These are phyloP conservation scores for Phytopythium boreale DNA, from an alignment of 352 stramenopile genomes.

Conservation along the genomic window DNA sequence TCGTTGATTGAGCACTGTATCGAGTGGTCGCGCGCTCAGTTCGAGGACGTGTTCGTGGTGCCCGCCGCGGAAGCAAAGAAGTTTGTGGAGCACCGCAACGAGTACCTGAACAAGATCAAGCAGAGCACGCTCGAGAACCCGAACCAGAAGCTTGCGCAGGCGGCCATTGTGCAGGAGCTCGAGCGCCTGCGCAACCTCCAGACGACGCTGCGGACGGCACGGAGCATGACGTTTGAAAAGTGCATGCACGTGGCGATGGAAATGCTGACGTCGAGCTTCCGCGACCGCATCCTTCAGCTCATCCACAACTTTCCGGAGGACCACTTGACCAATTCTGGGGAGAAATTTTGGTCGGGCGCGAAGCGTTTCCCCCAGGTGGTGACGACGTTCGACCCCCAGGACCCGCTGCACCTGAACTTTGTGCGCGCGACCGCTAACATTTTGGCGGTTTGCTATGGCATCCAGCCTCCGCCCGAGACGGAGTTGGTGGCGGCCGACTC, in stretches of 20 bases:
- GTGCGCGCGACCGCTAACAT: constrained; percentile 79
- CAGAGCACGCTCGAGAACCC: constrained; percentile 69
- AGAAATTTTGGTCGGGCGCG: constrained; percentile 83
- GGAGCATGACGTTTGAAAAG: constrained; percentile 61
- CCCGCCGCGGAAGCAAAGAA: constrained; percentile 83
- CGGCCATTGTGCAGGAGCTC: constrained; percentile 69
- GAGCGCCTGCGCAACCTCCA: constrained; percentile 61
- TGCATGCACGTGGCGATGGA: constrained; percentile 70
- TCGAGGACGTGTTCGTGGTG: constrained; percentile 83
- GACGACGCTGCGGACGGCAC: constrained; percentile 49
- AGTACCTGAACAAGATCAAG: constrained; percentile 76
- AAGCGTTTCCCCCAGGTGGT: constrained; percentile 81
- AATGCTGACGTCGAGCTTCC: constrained; percentile 79
- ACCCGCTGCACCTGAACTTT: constrained; percentile 76
- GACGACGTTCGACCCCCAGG: constrained; percentile 53
- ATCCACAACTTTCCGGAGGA: constrained; percentile 84
- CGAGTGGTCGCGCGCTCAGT: constrained; percentile 95
- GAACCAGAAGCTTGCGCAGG: constrained; percentile 63
- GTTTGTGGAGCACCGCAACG: constrained; percentile 66
- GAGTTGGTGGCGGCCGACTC: constrained; percentile 83
- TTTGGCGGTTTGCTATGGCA: constrained; percentile 72
- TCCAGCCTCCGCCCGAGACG: constrained; percentile 65
- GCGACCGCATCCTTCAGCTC: constrained; percentile 88
- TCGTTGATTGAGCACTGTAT: constrained; percentile 97
- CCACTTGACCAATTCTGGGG: constrained; percentile 76